These are phyloP conservation scores for Xylaria sp. DNA, from an alignment of 2,329 filamentous ascomycete genomes.

Conservation along the genomic window DNA sequence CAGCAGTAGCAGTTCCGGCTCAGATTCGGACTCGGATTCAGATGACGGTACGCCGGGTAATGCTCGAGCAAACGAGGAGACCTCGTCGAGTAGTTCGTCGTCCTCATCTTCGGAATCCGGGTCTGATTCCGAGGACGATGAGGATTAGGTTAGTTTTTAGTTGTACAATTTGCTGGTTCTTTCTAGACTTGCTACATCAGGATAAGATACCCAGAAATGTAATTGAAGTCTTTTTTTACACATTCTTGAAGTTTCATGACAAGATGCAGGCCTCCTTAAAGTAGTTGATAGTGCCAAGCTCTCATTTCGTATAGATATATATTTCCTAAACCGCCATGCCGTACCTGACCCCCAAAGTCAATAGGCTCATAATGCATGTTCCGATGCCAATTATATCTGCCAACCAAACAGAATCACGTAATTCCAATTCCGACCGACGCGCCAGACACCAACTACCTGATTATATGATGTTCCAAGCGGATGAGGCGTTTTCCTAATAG, in stretches of 20 bases:
- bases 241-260: not conserved
- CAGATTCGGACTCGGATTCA: conserved; percentile 49
- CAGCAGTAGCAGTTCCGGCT: conserved; percentile 42
- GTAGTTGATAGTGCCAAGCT: not conserved
- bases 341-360: not conserved
- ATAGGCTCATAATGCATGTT: conserved; percentile 8
- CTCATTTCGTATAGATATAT: conserved; percentile 8
- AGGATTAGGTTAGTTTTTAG: conserved; percentile 29
- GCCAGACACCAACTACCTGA: conserved; percentile 10
- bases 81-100: conserved; percentile 56
- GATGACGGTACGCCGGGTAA: conserved; percentile 9
- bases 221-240: conserved; percentile 13
- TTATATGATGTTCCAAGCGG: too few relatives aligned
- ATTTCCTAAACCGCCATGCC: conserved; percentile 2
- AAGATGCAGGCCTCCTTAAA: not conserved
- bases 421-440: conserved; percentile 8
- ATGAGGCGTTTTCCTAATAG: not conserved
- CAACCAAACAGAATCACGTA: not conserved
- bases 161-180: conserved; percentile 13
- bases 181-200: conserved; percentile 36
- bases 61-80: conserved; percentile 38
- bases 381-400: not conserved
- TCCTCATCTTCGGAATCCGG: conserved; percentile 51
- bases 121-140: conserved; percentile 50
- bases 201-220: conserved; percentile 42